phyloP scores from a whole-genome alignment of 73 alveolate genomes.

The Paramecium octaurelia region DNA sequence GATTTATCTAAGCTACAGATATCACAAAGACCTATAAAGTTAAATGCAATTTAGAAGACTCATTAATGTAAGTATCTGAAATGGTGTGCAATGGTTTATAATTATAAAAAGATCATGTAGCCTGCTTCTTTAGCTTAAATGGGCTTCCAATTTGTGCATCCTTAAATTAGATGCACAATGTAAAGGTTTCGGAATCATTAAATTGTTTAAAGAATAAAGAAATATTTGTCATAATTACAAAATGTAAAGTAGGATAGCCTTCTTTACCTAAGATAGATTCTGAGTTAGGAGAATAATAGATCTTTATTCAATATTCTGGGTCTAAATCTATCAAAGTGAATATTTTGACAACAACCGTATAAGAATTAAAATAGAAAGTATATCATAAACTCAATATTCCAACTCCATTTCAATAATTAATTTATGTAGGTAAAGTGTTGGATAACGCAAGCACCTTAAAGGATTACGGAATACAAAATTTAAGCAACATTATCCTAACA shows the following conservation, averaged over 20 bases:
- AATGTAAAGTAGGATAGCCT: background rate
- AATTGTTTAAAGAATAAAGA: background rate
- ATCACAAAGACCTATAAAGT: background rate
- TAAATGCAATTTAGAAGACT: background rate
- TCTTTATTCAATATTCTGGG: background rate
- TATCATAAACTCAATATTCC: conserved; percentile 18
- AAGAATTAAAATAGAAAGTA: background rate
- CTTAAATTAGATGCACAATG: background rate
- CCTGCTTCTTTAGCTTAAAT: background rate
- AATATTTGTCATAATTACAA: background rate
- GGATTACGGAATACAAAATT: background rate
- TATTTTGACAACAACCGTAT: background rate
- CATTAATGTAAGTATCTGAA: background rate
- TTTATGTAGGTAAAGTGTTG: background rate
- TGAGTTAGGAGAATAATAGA: background rate
- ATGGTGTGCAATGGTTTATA: background rate
- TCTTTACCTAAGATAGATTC: background rate
- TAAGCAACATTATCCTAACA: background rate
- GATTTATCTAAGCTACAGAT: background rate
- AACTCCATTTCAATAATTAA: background rate
- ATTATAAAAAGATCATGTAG: background rate
- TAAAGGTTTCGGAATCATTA: background rate
- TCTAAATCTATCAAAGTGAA: background rate
- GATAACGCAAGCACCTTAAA: background rate
- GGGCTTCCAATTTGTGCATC: background rate